These are phyloP conservation scores for Acanthamoeba rhysodes DNA, from an alignment of 208 protist species.

Conservation along the genomic window DNA sequence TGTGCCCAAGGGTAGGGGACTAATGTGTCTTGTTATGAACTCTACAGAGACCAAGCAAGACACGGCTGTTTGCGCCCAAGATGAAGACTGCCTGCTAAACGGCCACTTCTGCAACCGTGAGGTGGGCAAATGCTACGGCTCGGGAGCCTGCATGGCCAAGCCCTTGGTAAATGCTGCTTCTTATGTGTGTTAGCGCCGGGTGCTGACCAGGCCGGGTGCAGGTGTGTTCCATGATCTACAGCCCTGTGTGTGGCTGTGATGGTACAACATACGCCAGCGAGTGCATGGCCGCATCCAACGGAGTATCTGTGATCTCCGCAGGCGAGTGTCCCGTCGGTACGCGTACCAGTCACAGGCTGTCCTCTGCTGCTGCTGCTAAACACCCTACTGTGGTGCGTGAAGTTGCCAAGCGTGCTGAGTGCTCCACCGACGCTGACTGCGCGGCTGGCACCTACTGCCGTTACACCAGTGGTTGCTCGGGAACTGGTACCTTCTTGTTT, in stretches of 20 bases:
- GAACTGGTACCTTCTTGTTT: not conserved
- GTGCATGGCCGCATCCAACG: not conserved
- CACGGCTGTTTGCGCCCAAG: too few species aligned
- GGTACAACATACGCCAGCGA: not conserved
- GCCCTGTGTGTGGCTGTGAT: not conserved
- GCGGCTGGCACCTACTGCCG: not conserved
- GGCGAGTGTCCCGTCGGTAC: not conserved
- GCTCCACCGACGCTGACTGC: not conserved
- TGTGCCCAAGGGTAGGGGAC: too few species aligned
- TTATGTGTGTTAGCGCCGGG: too few species aligned
- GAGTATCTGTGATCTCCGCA: not conserved
- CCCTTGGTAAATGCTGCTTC: too few species aligned
- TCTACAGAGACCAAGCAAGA: too few species aligned
- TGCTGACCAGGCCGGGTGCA: not conserved
- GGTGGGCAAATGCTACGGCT: too few species aligned
- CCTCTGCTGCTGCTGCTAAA: not conserved
- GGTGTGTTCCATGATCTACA: not conserved
- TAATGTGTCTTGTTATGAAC: too few species aligned
- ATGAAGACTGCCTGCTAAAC: too few species aligned
- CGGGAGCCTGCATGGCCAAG: too few species aligned
- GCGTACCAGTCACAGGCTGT: not conserved
- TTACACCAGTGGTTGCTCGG: not conserved
- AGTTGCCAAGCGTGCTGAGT: not conserved
- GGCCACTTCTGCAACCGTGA: too few species aligned
- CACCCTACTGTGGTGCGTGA: not conserved